Evolutionary conservation across 305 asterid genomes (phyloP).

Genomic region (Fraxinus sp.): DNA sequence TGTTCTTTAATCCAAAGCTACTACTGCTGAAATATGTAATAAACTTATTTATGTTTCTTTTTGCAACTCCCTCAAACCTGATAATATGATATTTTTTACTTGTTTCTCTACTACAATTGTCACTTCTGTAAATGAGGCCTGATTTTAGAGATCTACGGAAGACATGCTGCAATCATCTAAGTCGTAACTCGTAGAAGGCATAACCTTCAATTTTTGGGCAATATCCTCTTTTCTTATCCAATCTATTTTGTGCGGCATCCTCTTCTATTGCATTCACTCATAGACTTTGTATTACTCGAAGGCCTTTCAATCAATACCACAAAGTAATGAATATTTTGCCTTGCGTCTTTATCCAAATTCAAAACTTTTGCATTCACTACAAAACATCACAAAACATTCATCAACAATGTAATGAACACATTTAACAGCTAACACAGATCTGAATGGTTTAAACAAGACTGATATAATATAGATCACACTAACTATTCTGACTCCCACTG

Average conservation of each 20-base stretch:
- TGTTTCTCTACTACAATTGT: neutral
- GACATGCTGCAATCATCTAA: neutral
- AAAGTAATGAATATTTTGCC: neutral
- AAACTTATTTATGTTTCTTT: neutral
- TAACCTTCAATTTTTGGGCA: neutral
- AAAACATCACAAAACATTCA: constrained; percentile 5
- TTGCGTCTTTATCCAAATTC: neutral
- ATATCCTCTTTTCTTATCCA: neutral
- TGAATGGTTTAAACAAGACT: neutral
- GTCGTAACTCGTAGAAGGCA: neutral
- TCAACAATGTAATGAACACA: neutral
- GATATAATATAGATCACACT: neutral
- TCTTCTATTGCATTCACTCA: neutral
- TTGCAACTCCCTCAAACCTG: neutral
- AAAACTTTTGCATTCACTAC: neutral
- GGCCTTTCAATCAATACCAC: neutral
- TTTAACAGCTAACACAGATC: neutral
- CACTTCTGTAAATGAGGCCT: neutral
- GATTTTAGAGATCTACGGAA: neutral
- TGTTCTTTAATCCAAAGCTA: neutral
- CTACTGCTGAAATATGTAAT: neutral
- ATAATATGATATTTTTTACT: neutral
- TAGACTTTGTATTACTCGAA: neutral
- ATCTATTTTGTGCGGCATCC: neutral
- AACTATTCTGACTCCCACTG: neutral